Evolutionary conservation across 768 basidiomycete species (phyloP).

Genomic region (Myochromella boudieri): DNA sequence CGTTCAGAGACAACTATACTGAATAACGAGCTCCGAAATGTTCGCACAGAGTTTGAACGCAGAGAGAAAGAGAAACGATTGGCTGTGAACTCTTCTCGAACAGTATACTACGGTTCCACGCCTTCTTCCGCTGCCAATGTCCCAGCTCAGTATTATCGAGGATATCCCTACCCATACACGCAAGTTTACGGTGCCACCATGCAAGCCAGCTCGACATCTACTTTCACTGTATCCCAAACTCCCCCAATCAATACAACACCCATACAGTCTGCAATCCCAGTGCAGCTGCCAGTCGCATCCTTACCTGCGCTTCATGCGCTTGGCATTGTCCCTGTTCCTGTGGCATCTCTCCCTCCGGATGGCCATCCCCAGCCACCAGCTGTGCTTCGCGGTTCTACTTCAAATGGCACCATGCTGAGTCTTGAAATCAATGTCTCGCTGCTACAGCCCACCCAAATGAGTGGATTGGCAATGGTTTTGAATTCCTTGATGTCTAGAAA

Average conservation of each 20-base stretch:
- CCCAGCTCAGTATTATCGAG: conserved; percentile 59
- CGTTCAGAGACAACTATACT: conserved; percentile 58
- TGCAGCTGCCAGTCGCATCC: conserved; percentile 69
- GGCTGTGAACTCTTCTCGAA: conserved; percentile 40
- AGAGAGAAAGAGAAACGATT: conserved; percentile 69
- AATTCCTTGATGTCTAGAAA: conserved; percentile 66
- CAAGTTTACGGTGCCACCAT: conserved; percentile 49
- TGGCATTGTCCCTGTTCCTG: conserved; percentile 72
- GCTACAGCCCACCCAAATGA: conserved; percentile 76
- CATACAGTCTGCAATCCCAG: conserved; percentile 50
- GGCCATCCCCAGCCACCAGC: conserved; percentile 71
- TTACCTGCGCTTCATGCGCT: conserved; percentile 65
- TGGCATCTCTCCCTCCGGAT: conserved; percentile 46
- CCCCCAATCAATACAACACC: conserved; percentile 23
- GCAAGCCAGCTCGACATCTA: conserved; percentile 29
- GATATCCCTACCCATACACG: conserved; percentile 65
- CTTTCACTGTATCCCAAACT: conserved; percentile 29
- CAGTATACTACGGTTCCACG: conserved; percentile 35
- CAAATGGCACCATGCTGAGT: conserved; percentile 70
- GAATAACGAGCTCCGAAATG: conserved; percentile 59
- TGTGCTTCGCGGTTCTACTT: conserved; percentile 69
- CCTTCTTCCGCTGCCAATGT: conserved; percentile 29
- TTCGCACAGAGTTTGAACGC: conserved; percentile 64
- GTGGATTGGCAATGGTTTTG: conserved; percentile 66
- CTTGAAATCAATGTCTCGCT: conserved; percentile 79